Evolutionary conservation across 1,139 yeast species (phyloP).

Genomic region (Petasospora fabianii): DNA sequence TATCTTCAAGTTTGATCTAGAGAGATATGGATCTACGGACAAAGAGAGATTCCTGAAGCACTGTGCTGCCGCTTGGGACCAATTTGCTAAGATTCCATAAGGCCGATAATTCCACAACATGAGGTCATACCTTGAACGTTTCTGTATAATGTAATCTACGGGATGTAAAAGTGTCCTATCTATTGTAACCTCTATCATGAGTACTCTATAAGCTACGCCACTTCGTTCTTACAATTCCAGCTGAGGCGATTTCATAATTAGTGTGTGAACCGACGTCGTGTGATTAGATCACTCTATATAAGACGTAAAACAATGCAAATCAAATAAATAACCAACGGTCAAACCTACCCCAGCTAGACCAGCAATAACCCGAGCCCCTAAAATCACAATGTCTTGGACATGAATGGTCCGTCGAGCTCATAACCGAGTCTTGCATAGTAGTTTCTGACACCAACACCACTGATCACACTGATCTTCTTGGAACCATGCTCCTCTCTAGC

Average conservation of each 20-base stretch:
- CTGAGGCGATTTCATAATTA: no score
- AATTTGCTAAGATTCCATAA: constrained; percentile 28
- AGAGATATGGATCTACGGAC: constrained; percentile 30
- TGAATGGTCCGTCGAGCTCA: constrained; percentile 89
- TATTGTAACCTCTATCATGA: no score
- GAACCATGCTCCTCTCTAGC: constrained; percentile 96
- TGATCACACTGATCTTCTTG: constrained; percentile 83
- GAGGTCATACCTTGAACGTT: neutral
- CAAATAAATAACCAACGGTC: no score
- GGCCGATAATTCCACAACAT: neutral
- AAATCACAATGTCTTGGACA: constrained; percentile 58
- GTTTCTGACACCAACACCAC: constrained; percentile 97
- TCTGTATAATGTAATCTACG: neutral
- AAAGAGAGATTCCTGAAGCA: constrained; percentile 47
- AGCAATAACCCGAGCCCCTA: neutral
- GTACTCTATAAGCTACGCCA: no score
- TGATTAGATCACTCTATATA: no score
- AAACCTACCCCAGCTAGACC: no score
- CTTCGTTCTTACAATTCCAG: no score
- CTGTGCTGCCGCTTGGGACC: constrained; percentile 56
- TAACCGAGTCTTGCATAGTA: constrained; percentile 92
- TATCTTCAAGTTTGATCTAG: constrained; percentile 24
- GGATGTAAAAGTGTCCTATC: neutral
- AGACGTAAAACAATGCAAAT: no score
- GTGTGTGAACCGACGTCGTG: no score